Evolutionary conservation across 106 monocot genomes (phyloP), one percentile per base, ranked within the genome.

Genomic region (Dendrobium officinale): DNA sequence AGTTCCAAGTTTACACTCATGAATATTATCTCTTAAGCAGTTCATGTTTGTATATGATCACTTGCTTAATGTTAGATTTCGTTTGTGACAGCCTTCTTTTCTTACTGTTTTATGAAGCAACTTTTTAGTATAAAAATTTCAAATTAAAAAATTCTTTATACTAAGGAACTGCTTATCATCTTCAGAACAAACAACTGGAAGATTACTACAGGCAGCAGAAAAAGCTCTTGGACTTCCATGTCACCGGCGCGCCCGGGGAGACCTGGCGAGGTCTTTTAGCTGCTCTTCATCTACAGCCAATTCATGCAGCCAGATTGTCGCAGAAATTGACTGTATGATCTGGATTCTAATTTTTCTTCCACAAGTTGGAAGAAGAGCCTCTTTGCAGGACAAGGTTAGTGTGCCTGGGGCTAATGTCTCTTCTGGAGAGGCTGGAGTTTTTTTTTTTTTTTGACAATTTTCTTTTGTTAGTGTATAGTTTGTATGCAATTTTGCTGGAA

Each of bases 121-220:
- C 0, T 37, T 37, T 37, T 37, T 3, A 37, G 37, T 37, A 37
- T 0, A 37, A 37, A 37, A 31, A 31, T 31, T 31, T 31, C 31
- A 31, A 29, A 31, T 31, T 31, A 0, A 37, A 37, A 37, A 0
- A 3, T 37, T 37, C 3, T 2, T 37, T 3, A 0, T 37, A 37
- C 37, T 37, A 1, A 37, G 0, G 37, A 37, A 37, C 2, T 37
- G 15, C 40, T 11, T 24, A 58, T 76, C 76, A 15, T 66, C 73
- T 77, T 22, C 79, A 97, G 94, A 92, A 73, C 78, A 90, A 88
- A 84, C 70, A 81, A 19, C 75, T 94, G 79, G 94, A 97, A 75
- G 90, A 97, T 10, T 97, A 97, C 73, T 97, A 94, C 79, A 85
- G 82, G 86, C 88, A 83, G 56, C 90, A 94, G 86, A 87, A 78